A percentile compares a stretch with the other conserved stretches of the same genome.
phyloP scores from a whole-genome alignment of 1,284 basidiomycete species.

The Golubevia sp. region DNA sequence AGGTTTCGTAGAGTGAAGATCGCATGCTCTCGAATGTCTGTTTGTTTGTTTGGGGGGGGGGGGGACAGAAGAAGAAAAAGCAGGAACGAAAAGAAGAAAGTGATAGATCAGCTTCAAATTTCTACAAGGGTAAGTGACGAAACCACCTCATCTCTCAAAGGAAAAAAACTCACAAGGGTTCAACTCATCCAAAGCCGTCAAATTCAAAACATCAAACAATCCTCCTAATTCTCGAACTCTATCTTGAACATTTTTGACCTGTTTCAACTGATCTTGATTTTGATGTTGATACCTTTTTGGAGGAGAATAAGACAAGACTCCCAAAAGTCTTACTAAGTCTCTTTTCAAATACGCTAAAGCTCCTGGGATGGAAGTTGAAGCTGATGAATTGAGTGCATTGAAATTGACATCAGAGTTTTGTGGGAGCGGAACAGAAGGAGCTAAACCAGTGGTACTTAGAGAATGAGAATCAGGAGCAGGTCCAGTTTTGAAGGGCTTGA shows the following conservation, averaged over 20 bases:
- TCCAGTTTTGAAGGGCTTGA: conserved; percentile 9
- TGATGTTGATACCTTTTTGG: background rate
- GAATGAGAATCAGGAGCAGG: background rate
- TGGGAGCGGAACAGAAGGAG: conserved; percentile 4
- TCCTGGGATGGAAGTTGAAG: background rate
- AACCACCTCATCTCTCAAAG: background rate
- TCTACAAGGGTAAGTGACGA: background rate
- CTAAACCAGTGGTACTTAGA: background rate
- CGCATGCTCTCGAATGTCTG: conserved; percentile 55
- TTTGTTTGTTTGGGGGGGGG: background rate
- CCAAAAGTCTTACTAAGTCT: conserved; percentile 38
- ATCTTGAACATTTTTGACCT: conserved; percentile 40
- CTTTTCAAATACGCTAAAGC: conserved; percentile 41
- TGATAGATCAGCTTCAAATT: background rate
- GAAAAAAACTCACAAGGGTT: conserved; percentile 27
- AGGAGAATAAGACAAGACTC: conserved; percentile 22
- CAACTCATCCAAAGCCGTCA: conserved; percentile 47
- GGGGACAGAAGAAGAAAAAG: background rate
- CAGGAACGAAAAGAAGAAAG: background rate
- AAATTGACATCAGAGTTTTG: conserved; percentile 18
- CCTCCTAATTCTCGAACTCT: conserved; percentile 36
- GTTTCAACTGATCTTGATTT: background rate
- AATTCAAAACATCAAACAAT: conserved; percentile 41
- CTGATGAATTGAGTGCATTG: too few species aligned
- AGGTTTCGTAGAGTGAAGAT: conserved; percentile 50